Evolutionary conservation across 441 rosid genomes (phyloP), one percentile per base, ranked within the genome.

Genomic region (Mallotus repandus): DNA sequence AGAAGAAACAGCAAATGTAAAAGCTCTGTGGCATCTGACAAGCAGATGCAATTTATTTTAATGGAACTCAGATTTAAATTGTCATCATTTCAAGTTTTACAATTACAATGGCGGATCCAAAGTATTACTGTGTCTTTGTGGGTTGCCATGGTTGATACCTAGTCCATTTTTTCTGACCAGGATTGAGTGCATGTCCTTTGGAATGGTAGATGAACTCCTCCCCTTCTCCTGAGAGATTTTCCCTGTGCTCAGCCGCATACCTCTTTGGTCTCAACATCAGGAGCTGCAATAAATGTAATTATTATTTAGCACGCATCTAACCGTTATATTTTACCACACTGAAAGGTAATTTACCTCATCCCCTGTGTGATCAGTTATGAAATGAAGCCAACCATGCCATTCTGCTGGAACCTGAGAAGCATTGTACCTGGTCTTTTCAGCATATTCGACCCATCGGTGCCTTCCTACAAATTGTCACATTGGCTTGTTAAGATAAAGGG

Each of bases 321-420:
- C 60, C 41, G 21, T 16, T 22, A 65, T 66, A 67, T 41, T 15
- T 32, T 2, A 38, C 18, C 21, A 38, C 41, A 21, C n/a, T 12
- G 46, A 35, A 78, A n/a, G 18, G 58, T 11, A 64, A 72, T 77
- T 83, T 78, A 88, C 98, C 92, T 93, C 96, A 56, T 96, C 97
- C 59, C 99, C 97, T 9, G 99, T 96, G 84, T 89, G 97, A 85
- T 96, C 97, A 21, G 98, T 96, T 78, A 96, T 76, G 82, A 58
- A 83, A 80, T 96, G 99, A 76, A 96, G 97, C 99, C 98, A 91
- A n/a, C 97, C 97, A 14, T 96, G 99, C 97, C 99, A 96, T 77
- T 96, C 98, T 2, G 98, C 77, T 74, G 99, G 99, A 71, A 96
- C 99, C 86, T 93, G 97, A 72, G 98, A 96, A 77, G 98, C 99